Base-by-base conservation (phyloP, 768 basidiomycete species). In the Pleurotus tuber-regium region DNA sequence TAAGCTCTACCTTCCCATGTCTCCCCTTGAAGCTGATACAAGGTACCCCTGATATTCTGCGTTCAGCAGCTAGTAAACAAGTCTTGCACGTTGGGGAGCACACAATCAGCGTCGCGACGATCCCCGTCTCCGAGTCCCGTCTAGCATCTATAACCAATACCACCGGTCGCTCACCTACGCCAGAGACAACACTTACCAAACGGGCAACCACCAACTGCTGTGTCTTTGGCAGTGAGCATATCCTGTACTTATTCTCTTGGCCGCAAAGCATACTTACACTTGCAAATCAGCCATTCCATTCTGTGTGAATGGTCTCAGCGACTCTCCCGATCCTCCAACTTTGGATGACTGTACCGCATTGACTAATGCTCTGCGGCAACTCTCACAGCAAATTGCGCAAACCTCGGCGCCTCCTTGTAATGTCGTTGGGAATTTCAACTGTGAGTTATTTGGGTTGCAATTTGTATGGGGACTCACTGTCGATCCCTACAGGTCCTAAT, bases 401-500 rank as follows among this genome's bases (percentile, higher is more conserved):
- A 46, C 43, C 10, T 23, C 14, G 18, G 29, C 51, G 4, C 43
- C 21, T 28, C 51, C 51, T 16, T 52, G 51, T 28, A 52, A 43
- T 31, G 24, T 52, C 25, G 24, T 26, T 12, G 11, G 41, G 16
- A 39, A 19, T n/a, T 11, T 38, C 19, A 16, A 5, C 18, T 52
- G 51, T 35, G 16, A 52, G 41, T 31, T 21, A 28, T 28, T 19
- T 24, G 25, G n/a, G 11, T 29, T 8, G 2, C 10, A 44, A 9
- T 1, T 26, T 42, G 12, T 42, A 18, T 11, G 12, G 18, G 23
- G 18, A 24, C 38, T 25, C 38, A 18, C 23, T 16, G 6, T 3
- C 23, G 23, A n/a, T 21, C 19, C 14, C 19, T 26, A 41, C 41
- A 54, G 53, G 53, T 23, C 53, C 53, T 12, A 54, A 54, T 36